Conservation (phyloP, 1,284 basidiomycete species). For the Heliocybe sulcata region DNA sequence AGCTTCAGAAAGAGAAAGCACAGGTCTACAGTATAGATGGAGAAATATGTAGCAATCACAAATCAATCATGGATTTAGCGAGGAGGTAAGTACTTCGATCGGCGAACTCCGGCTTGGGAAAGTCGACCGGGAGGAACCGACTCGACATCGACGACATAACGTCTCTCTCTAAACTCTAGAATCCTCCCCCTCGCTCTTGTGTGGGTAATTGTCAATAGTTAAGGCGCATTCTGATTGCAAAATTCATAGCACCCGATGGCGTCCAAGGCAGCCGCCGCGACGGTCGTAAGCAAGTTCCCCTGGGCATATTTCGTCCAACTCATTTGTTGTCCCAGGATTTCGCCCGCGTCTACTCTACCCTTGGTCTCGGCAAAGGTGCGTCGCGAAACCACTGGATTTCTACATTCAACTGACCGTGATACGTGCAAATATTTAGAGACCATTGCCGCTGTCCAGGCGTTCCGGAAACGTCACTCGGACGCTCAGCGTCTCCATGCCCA, state of each 20-base stretch:
- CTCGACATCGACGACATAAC: not conserved
- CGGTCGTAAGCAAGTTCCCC: conserved; percentile 52
- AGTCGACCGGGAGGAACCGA: not conserved
- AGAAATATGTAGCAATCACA: not conserved
- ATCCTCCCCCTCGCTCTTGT: conserved; percentile 4
- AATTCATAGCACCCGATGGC: conserved; percentile 46
- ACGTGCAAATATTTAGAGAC: conserved; percentile 54
- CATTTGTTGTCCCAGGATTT: conserved; percentile 60
- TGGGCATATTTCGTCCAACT: conserved; percentile 12
- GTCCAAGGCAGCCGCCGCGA: conserved; percentile 72
- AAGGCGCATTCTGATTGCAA: too few relatives aligned
- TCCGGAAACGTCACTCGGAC: conserved; percentile 93
- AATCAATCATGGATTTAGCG: not conserved
- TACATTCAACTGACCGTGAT: not conserved
- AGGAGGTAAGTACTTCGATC: not conserved
- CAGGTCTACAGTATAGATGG: too few relatives aligned
- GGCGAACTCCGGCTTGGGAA: not conserved
- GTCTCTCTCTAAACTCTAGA: not conserved
- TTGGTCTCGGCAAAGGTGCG: conserved; percentile 89
- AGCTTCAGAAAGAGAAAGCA: too few relatives aligned
- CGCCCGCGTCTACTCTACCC: conserved; percentile 82
- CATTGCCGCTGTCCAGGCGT: conserved; percentile 82
- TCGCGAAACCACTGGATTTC: conserved; percentile 6
- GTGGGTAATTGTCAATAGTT: too few relatives aligned
- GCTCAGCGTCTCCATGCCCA: conserved; percentile 74